These are phyloP conservation scores for Botrytis hyacinthi DNA, from an alignment of 2,329 filamentous ascomycete genomes.

Conservation along the genomic window DNA sequence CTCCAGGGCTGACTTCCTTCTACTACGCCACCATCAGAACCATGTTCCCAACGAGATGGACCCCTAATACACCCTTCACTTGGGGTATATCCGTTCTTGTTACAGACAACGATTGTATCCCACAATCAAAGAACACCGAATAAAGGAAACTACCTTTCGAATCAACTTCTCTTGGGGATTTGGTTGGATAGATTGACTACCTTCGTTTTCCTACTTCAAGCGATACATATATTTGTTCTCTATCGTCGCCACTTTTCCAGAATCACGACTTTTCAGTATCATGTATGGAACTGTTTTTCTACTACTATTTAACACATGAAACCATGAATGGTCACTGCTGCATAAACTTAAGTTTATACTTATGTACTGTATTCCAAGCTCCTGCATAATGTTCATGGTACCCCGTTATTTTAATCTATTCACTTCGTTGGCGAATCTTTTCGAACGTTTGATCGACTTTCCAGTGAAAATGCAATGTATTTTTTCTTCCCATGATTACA, in stretches of 20 bases:
- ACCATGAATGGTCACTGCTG: background rate
- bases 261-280: background rate
- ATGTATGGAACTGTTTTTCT: background rate
- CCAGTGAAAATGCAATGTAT: background rate
- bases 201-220: background rate
- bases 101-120: background rate
- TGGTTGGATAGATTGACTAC: background rate
- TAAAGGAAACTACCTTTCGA: background rate
- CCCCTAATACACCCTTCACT: background rate
- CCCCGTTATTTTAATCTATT: background rate
- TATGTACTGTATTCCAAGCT: background rate
- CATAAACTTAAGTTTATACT: background rate
- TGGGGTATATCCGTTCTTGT: background rate
- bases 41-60: background rate
- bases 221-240: background rate
- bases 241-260: background rate
- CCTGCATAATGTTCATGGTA: background rate
- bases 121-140: no score
- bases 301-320: background rate
- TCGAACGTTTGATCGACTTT: constrained; percentile 6
- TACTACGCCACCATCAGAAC: constrained; percentile 3
- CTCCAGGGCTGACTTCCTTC: constrained; percentile 1
- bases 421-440: background rate
- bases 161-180: no score
- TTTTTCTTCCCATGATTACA: background rate